Base-by-base conservation (phyloP, 345 rosid species). In the Raphanus sativus region DNA sequence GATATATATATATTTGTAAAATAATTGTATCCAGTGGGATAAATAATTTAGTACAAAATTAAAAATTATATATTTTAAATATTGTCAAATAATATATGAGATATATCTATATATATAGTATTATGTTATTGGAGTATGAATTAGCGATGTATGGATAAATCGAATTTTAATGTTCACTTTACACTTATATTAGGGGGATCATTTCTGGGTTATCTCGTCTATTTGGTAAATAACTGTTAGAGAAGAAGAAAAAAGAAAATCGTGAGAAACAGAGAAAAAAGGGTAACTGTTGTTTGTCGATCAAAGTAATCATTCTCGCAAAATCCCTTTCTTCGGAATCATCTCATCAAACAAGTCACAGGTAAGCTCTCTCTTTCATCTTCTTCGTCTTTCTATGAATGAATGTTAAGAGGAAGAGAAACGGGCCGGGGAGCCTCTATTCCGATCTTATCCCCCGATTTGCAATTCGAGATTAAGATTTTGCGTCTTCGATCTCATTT, bases 281-380 rank as follows among this genome's bases (percentile, higher is more conserved):
- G n/a, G n/a, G 55, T 50, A 50, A 50, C 55, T n/a, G 55, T 50
- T 50, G 2, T 40, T n/a, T 40, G 55, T n/a, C 8, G 21, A 50
- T 50, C 55, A 50, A 50, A 50, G 21, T 50, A 6, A 50, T 50
- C 55, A 0, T 48, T 76, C 59, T 13, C 29, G 54, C 16, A 77
- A 55, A 76, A 55, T 69, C 36, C 61, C 16, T 26, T 6, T 70
- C 65, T 54, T 54, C 58, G 58, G 9, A 52, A 52, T 52, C 24
- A 5, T 45, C 52, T 45, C 52, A 12, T 42, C 50, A 48, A 48
- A 48, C 17, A 4, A 5, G 6, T 32, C 34, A 45, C 54, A 9
- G 8, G 56, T 50, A 50, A 50, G 21, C 58, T 76, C 58, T 72
- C 30, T 4, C n/a, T 6, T n/a, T 62, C 58, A 1, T 62, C 33